phyloP scores from a whole-genome alignment of 1,284 basidiomycete species.

The Ceratobasidium papillatum region DNA sequence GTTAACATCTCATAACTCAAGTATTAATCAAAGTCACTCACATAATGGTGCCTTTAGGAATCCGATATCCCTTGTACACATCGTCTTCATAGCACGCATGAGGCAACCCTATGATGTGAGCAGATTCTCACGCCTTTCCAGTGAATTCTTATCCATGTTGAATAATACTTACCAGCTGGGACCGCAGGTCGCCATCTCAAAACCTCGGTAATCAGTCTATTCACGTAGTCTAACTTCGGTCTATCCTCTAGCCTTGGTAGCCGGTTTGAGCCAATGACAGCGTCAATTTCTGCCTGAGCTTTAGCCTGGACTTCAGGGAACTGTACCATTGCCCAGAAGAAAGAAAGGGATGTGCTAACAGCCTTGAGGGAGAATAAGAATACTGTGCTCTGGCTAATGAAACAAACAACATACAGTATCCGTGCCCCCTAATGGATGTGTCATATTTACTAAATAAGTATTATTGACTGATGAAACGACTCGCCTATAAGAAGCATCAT shows the following conservation, averaged over 20 bases:
- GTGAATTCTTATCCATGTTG: too few relatives aligned
- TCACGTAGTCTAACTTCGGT: constrained; percentile 32
- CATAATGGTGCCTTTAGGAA: constrained; percentile 51
- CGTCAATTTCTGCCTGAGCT: constrained; percentile 37
- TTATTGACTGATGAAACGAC: not conserved
- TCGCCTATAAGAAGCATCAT: not conserved
- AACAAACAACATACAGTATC: constrained; percentile 1
- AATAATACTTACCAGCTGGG: constrained; percentile 12
- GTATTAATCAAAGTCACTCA: not conserved
- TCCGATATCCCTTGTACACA: constrained; percentile 52
- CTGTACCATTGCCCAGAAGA: constrained; percentile 40
- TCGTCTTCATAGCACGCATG: constrained; percentile 52
- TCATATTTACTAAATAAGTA: not conserved
- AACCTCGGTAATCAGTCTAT: constrained; percentile 34
- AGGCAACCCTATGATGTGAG: constrained; percentile 48
- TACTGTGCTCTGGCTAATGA: not conserved
- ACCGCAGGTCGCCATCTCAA: constrained; percentile 35
- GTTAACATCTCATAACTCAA: not conserved
- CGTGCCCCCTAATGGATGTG: not conserved
- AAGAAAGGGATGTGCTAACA: not conserved
- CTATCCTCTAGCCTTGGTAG: constrained; percentile 31
- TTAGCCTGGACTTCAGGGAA: constrained; percentile 24
- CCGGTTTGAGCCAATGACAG: constrained; percentile 9
- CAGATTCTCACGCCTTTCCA: not conserved
- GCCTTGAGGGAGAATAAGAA: not conserved